Evolutionary conservation across 495 filamentous ascomycete species (phyloP).

Genomic region (Talaromyces wortmannii): DNA sequence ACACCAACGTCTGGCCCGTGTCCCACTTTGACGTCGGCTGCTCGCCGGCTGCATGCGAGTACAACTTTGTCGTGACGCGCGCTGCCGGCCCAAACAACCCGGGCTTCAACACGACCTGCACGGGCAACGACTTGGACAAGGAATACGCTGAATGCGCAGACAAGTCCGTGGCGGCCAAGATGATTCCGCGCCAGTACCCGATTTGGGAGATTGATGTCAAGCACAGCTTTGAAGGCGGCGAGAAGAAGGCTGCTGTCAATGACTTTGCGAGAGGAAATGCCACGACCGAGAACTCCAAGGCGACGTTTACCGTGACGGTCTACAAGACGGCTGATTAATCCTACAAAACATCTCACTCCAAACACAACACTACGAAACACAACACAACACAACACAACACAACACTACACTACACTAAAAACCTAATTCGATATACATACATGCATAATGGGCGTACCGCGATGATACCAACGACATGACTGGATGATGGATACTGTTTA

Average conservation of each 20-base stretch:
- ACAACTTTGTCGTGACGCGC: constrained; percentile 28
- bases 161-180: constrained; percentile 16
- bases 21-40: constrained; percentile 25
- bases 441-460: no score
- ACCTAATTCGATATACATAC: no score
- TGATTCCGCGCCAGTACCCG: constrained; percentile 16
- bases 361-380: neutral
- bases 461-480: no score
- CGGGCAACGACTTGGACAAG: constrained; percentile 16
- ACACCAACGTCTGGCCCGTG: constrained; percentile 24
- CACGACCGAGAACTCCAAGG: constrained; percentile 9
- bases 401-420: no score
- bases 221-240: constrained; percentile 22
- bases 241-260: constrained; percentile 9
- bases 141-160: constrained; percentile 20
- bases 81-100: constrained; percentile 21
- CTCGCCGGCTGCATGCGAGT: constrained; percentile 27
- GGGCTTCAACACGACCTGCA: constrained; percentile 34
- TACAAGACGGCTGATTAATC: neutral
- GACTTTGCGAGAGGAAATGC: constrained; percentile 11
- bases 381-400: no score
- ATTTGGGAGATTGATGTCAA: constrained; percentile 27
- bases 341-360: neutral
- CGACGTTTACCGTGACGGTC: constrained; percentile 12
- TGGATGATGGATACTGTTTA: no score